Base-by-base conservation (phyloP, 1,139 yeast genomes). In the Blastobotrys persicus region DNA sequence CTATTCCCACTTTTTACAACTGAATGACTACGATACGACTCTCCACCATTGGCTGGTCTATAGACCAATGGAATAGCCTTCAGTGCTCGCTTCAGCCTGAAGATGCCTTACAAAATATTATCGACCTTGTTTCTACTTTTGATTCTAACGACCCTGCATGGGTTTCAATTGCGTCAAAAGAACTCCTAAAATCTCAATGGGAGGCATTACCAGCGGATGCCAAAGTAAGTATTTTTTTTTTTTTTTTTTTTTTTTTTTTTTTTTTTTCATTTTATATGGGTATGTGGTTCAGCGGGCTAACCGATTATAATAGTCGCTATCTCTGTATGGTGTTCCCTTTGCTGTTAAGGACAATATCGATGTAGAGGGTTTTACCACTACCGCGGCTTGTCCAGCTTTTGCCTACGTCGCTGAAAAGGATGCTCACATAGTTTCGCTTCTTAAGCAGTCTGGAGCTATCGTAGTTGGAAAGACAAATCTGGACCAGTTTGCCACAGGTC, bases 341-440 rank as follows among this genome's bases (percentile, higher is more conserved):
- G 98, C 96, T 11, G 80, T 91, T 46, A 92, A 92, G 68, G 98
- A 92, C 69, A 92, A 92, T 66, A 92, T 92, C 53, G 98, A 92
- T 63, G 96, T 79, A 28, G 79, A 77, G 57, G 88, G 86, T 2
- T 79, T 88, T 58, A 75, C 79, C 33, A 92, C 98, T 7, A 91
- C 98, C 0, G 98, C 96, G 9, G 98, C 96, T 2, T 92, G 98
- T 66, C 96, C 97, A 0, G 77, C 92, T 1, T 91, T 76, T 64
- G 74, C 80, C 23, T 89, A 82, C 69, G 55, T 63, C 1, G 91
- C 98, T 1, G 65, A 69, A 38, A 72, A 73, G 49, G 97, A 91
- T 64, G 81, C 97, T 39, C 79, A 86, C 16, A 78, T 85, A 6
- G 96, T 89, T 11, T 67, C 71, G 20, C 70, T 83, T 31, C 75